Percentiles rank a stretch among this genome's conserved stretches.
Conservation (phyloP, 2,329 filamentous ascomycete genomes). For the Colletotrichum cereale region DNA sequence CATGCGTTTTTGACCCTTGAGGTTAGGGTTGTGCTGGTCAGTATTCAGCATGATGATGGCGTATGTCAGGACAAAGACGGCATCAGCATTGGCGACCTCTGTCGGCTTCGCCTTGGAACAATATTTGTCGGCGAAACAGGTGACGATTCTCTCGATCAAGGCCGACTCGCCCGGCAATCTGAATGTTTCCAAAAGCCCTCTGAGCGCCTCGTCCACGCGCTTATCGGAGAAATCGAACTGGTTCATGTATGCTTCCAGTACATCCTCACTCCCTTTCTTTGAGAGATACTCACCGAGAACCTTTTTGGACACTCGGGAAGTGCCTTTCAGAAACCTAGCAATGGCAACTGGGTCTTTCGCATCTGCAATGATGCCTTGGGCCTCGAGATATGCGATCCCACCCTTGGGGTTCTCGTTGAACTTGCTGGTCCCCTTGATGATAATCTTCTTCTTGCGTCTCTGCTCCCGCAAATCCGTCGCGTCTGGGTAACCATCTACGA, state of each 20-base stretch:
- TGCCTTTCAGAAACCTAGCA: conserved; percentile 89
- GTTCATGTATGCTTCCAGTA: conserved; percentile 86
- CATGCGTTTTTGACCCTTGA: conserved; percentile 86
- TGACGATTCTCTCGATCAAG: conserved; percentile 93
- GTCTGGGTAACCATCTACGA: conserved; percentile 75
- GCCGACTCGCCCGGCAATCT: conserved; percentile 92
- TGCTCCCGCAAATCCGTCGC: conserved; percentile 75
- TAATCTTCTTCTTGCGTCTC: conserved; percentile 84
- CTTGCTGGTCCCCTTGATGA: conserved; percentile 87
- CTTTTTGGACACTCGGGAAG: conserved; percentile 89
- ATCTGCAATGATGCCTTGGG: conserved; percentile 86
- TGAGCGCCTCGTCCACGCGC: conserved; percentile 89
- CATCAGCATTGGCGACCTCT: conserved; percentile 86
- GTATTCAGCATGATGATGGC: conserved; percentile 98
- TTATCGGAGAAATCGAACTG: conserved; percentile 91
- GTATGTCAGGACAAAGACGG: conserved; percentile 91
- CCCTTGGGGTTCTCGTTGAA: conserved; percentile 97
- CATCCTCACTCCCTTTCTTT: conserved; percentile 88
- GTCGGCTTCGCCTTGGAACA: conserved; percentile 76
- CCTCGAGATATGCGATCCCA: conserved; percentile 86
- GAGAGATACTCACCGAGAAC: conserved; percentile 92
- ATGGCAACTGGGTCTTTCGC: conserved; percentile 80
- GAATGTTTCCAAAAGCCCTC: conserved; percentile 90
- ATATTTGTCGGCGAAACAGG: conserved; percentile 88
- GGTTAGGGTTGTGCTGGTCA: conserved; percentile 94